Percentiles rank a stretch among this genome's conserved stretches.
Conservation (phyloP, 2,329 filamentous ascomycete genomes). For the Penicillium crustosum region DNA sequence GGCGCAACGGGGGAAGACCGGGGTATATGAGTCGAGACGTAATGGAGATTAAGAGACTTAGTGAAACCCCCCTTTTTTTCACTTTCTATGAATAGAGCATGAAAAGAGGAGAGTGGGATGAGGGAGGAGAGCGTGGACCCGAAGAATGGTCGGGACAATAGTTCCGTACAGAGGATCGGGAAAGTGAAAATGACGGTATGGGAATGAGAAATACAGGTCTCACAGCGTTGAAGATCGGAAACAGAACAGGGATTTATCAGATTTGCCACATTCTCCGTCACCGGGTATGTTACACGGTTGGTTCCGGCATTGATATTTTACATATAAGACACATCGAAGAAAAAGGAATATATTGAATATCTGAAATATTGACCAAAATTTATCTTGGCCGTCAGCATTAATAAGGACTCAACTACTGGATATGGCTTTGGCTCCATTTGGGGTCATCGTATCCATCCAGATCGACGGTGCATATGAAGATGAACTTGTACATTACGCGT, state of each 20-base stretch:
- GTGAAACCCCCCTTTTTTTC: not conserved
- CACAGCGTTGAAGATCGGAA: not conserved
- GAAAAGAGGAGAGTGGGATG: not conserved
- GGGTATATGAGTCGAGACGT: conserved; percentile 6
- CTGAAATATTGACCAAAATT: not conserved
- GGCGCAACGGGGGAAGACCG: not conserved
- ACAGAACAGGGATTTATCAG: conserved; percentile 10
- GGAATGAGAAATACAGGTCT: conserved; percentile 1
- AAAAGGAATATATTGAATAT: too few relatives aligned
- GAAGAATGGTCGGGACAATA: conserved; percentile 5
- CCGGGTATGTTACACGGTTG: conserved; percentile 6
- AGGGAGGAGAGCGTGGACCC: conserved; percentile 9
- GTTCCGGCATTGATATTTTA: conserved; percentile 2
- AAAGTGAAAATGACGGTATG: conserved; percentile 7
- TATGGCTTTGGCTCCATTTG: conserved; percentile 9
- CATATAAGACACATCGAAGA: not conserved
- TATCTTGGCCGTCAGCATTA: conserved; percentile 2
- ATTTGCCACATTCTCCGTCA: conserved; percentile 13
- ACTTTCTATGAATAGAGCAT: conserved; percentile 2
- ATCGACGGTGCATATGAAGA: conserved; percentile 22
- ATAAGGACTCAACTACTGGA: conserved; percentile 14
- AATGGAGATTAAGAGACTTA: too few relatives aligned
- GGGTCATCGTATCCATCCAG: conserved; percentile 16
- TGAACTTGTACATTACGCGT: not conserved
- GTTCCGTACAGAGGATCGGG: conserved; percentile 1